A percentile compares a stretch with the other conserved stretches of the same genome.
phyloP scores from a whole-genome alignment of 805 yeast genomes.

The Scheffersomyces stipitis region DNA sequence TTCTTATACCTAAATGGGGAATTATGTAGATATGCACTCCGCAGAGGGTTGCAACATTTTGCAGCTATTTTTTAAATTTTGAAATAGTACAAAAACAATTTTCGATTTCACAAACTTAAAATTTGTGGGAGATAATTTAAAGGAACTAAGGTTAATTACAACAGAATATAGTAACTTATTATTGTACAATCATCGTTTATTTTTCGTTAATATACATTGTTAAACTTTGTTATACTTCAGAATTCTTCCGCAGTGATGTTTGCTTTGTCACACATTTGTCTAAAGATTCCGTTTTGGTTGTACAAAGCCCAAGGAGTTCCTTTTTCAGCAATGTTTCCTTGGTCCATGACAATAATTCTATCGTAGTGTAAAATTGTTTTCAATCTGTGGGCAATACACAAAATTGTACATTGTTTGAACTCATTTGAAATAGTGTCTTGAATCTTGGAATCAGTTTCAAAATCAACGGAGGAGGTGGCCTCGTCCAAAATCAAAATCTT shows the following conservation, averaged over 20 bases:
- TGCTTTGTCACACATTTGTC: conserved; percentile 38
- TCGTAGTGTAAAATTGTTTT: conserved; percentile 37
- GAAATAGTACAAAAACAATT: too few relatives aligned
- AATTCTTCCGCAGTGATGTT: conserved; percentile 31
- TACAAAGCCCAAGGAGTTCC: conserved; percentile 35
- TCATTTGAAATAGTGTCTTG: conserved; percentile 32
- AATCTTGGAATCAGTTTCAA: conserved; percentile 37
- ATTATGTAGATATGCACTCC: too few relatives aligned
- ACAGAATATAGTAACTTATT: too few relatives aligned
- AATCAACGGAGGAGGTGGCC: conserved; percentile 41
- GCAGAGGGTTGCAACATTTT: too few relatives aligned
- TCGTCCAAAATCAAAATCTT: conserved; percentile 40
- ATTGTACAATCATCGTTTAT: too few relatives aligned
- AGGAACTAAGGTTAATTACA: too few relatives aligned
- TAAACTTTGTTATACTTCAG: too few relatives aligned
- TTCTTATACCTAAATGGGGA: conserved; percentile 3
- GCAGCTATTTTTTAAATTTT: too few relatives aligned
- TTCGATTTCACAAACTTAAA: too few relatives aligned
- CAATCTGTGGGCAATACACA: conserved; percentile 41
- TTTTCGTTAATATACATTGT: too few relatives aligned
- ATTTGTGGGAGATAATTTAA: too few relatives aligned
- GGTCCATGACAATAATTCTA: conserved; percentile 34
- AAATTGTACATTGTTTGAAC: conserved; percentile 32
- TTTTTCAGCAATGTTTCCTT: conserved; percentile 32
- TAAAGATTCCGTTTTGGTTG: conserved; percentile 27